Base-by-base conservation (phyloP, 2,329 filamentous ascomycete genomes). In the Cadophora malorum region DNA sequence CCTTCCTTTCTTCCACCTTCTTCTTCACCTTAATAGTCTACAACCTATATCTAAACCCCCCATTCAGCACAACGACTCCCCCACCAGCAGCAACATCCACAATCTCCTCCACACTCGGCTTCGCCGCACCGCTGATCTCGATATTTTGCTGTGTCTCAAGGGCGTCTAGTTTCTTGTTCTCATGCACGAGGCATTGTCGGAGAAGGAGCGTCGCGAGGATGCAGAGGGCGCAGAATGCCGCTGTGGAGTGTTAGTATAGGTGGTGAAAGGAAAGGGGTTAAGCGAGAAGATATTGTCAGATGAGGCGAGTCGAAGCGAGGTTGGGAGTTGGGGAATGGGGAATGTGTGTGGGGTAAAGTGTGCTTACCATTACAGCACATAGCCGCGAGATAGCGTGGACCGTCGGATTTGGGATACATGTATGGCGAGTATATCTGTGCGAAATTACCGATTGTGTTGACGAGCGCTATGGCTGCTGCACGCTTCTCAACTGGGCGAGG, bases 401-500 rank as follows among this genome's bases (percentile, higher is more conserved):
- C 61, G 9, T 71, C 68, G 0, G 60, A 61, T 7, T 53, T 45
- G 2, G 68, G 71, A 73, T 91, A 92, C 82, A 91, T 84, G 73
- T 90, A 91, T 58, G 82, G 84, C 0, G 87, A 86, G 75, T 90
- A 93, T 71, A 94, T 93, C 28, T 70, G 64, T 2, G 70, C 69
- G 14, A 70, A 66, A 21, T 74, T 73, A 0, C 68, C 69, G 16
- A 74, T 56, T 2, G 66, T 66, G 56, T 74, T 74, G 6, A 71
- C 68, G n/a, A 75, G 47, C 21, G 70, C 73, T n/a, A 72, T 69
- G 8, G 72, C 67, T 7, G 68, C 69, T 10, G 72, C 72, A 10
- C 73, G 65, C 50, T 74, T 74, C n/a, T 70, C 69, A 3, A 70
- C 52, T 10, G 73, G 72, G 21, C 70, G 55, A 3, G 66, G 67